These are phyloP conservation scores for Aegilops umbellulata DNA, from an alignment of 176 grass and related monocot genomes.

Conservation along the genomic window DNA sequence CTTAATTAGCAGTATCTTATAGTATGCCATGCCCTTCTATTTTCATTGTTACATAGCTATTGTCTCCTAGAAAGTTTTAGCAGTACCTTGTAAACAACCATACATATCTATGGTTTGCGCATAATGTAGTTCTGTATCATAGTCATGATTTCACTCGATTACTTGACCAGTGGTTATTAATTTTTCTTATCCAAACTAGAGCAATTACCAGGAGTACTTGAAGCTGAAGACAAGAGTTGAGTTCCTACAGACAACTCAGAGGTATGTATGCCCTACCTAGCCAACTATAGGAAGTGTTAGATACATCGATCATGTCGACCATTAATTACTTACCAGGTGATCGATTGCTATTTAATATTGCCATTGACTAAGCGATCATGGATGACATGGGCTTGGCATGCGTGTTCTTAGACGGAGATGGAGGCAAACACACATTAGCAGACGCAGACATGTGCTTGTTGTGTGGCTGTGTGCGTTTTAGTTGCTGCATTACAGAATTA, in stretches of 20 bases:
- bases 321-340: too few relatives aligned
- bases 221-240: constrained; percentile 89
- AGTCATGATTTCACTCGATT: not conserved
- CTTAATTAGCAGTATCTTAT: not conserved
- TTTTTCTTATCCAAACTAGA: constrained; percentile 45
- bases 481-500: not conserved
- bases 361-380: too few relatives aligned
- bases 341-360: too few relatives aligned
- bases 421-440: too few relatives aligned
- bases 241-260: constrained; percentile 80
- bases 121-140: not conserved
- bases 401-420: too few relatives aligned
- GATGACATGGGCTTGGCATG: too few relatives aligned
- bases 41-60: not conserved
- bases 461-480: not conserved
- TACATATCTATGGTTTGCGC: not conserved
- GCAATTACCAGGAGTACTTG: constrained; percentile 81
- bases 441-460: not conserved
- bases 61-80: not conserved
- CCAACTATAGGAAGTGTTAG: not conserved
- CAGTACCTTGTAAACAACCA: not conserved
- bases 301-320: not conserved
- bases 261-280: constrained; percentile 38
- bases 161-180: not conserved
- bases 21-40: not conserved